Evolutionary conservation across 768 basidiomycete species (phyloP), one percentile per base, ranked within the genome.

Genomic region (Panus rudis): DNA sequence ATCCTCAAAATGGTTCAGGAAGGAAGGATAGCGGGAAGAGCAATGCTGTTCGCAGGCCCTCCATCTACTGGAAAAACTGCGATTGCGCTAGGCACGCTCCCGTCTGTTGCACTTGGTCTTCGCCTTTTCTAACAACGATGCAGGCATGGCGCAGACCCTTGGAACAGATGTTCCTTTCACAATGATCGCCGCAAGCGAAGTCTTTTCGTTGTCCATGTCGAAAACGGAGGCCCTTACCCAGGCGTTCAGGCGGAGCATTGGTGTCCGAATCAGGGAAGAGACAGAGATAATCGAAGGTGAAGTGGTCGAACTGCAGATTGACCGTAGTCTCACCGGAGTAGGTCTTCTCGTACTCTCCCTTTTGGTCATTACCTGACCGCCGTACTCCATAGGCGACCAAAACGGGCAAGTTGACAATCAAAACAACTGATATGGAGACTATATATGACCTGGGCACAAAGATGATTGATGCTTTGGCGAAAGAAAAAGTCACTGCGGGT

Each of bases 361-460:
- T n/a, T 31, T 23, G 19, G 7, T 28, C 13, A 25, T n/a, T 32
- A 21, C 37, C 31, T 25, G 10, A 22, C 19, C 37, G 27, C 43
- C 17, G 46, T 38, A 21, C 25, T 23, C n/a, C 31, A 27, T 54
- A 96, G 93, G 91, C 93, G 0, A 96, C 92, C 4, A 98, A 97
- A 68, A 97, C 96, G 2, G 96, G 94, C 3, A 93, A 96, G 61
- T 63, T 98, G 47, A 98, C 96, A 0, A 86, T 99, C 56, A 98
- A 98, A 66, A 94, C 92, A 12, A 96, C 92, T 2, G 94, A 98
- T 62, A 98, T 99, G 96, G 96, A 98, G 69, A 98, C 96, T 4
- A 85, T 99, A 24, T 99, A 99, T 60, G 96, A 99, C 65, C 75
- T 98, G 23, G 96, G 96, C 10, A 90, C 84, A 39, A 99, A 98